Conservation (phyloP, 768 basidiomycete species). For the Suillus weaverae region DNA sequence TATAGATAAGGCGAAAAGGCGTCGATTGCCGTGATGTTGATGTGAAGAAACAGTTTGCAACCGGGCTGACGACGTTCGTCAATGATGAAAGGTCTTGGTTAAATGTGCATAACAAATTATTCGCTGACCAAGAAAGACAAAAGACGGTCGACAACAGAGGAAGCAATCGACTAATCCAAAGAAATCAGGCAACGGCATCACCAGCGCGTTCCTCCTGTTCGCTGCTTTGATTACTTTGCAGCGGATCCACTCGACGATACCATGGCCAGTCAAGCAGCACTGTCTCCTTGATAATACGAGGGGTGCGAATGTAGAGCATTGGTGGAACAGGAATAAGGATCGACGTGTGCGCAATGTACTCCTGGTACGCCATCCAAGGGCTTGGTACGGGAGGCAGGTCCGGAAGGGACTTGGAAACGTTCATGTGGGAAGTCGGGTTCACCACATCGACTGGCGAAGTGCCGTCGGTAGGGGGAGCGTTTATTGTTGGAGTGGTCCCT, state of each 20-base stretch:
- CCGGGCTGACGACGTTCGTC: background rate
- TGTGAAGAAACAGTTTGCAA: background rate
- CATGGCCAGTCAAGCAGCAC: slow-evolving; percentile 63
- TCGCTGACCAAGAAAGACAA: no score
- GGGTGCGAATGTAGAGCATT: slow-evolving; percentile 50
- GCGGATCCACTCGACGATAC: slow-evolving; percentile 29
- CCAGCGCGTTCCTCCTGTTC: background rate
- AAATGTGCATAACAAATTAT: no score
- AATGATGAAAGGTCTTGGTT: no score
- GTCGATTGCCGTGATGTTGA: background rate
- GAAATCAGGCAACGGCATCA: background rate
- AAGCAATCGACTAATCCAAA: no score
- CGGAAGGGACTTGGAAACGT: background rate
- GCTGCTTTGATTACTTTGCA: background rate
- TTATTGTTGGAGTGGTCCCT: background rate
- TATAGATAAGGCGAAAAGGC: slow-evolving; percentile 11
- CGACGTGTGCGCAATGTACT: slow-evolving; percentile 56
- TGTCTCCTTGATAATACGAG: slow-evolving; percentile 51
- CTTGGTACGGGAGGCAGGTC: background rate
- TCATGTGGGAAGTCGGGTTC: background rate
- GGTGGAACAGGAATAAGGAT: slow-evolving; percentile 65
- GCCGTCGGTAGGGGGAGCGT: no score
- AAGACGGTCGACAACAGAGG: no score
- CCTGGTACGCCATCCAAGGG: slow-evolving; percentile 54
- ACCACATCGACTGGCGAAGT: background rate